phyloP scores from a whole-genome alignment of 2,329 filamentous ascomycete genomes.

The Penicillium digitatum region DNA sequence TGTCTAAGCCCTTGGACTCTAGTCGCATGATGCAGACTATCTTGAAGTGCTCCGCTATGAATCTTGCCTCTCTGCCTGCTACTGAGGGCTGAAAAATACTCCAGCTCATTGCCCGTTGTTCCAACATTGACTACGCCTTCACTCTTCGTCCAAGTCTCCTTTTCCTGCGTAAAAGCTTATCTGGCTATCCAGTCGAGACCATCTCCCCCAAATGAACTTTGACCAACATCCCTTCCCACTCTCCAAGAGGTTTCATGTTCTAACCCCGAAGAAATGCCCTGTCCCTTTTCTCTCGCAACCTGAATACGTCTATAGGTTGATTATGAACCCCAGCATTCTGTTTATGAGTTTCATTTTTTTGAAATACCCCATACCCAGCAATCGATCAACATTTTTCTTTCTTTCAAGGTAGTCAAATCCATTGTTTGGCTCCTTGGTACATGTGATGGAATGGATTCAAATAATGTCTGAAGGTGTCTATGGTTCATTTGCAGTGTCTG shows the following conservation, averaged over 20 bases:
- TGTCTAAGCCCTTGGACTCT: slow-evolving; percentile 87
- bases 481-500: neutral
- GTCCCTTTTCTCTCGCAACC: neutral
- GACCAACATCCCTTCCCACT: neutral
- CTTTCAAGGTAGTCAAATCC: neutral
- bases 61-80: slow-evolving; percentile 10
- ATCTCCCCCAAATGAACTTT: no score
- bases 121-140: no score
- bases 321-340: neutral
- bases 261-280: no score
- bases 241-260: no score
- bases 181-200: neutral
- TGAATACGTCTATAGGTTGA: neutral
- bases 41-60: slow-evolving; percentile 19
- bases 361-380: neutral
- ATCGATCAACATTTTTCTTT: neutral
- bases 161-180: neutral
- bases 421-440: neutral
- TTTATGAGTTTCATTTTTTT: neutral
- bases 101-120: neutral
- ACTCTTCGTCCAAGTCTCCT: rapidly evolving
- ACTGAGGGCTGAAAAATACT: neutral
- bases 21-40: slow-evolving; percentile 68
- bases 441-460: neutral
- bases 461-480: neutral